Percentiles rank a stretch among this genome's conserved stretches.
Evolutionary conservation across 257 asterid species (phyloP).

Genomic region (Nicotiana paniculata): DNA sequence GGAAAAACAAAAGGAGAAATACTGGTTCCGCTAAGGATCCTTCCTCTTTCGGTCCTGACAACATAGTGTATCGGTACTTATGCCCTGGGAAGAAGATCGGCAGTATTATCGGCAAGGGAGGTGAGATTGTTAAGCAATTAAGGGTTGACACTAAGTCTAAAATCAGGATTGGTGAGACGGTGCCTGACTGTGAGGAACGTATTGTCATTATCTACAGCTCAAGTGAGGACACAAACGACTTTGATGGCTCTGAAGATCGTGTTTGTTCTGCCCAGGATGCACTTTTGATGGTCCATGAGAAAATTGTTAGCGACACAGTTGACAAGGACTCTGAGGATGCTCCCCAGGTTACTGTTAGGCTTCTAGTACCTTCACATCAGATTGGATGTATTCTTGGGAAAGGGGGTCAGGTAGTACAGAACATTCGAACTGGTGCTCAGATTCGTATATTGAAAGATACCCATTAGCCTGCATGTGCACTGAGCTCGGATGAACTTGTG

Average conservation of each 20-base stretch:
- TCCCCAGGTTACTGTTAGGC: constrained; percentile 57
- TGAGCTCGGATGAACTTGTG: constrained; percentile 86
- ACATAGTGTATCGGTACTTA: constrained; percentile 79
- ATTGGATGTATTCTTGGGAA: constrained; percentile 91
- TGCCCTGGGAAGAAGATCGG: constrained; percentile 86
- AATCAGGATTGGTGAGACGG: constrained; percentile 90
- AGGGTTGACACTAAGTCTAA: constrained; percentile 84
- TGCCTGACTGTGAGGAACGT: constrained; percentile 76
- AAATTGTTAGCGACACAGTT: constrained; percentile 51
- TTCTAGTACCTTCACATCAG: constrained; percentile 90
- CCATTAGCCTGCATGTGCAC: constrained; percentile 80
- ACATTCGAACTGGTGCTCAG: constrained; percentile 82
- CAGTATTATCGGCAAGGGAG: constrained; percentile 91
- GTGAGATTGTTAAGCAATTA: constrained; percentile 90
- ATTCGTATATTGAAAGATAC: constrained; percentile 82
- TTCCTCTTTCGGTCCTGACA: constrained; percentile 59
- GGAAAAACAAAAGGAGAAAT: constrained; percentile 65
- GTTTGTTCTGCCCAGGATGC: constrained; percentile 92
- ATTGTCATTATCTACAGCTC: constrained; percentile 72
- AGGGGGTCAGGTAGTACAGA: constrained; percentile 91
- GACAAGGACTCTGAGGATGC: constrained; percentile 60
- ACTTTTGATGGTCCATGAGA: constrained; percentile 81
- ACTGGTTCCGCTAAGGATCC: constrained; percentile 63
- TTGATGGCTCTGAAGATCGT: constrained; percentile 45
- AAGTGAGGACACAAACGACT: constrained; percentile 69